Percentiles rank a stretch among this genome's conserved stretches.
phyloP scores from a whole-genome alignment of 1,139 yeast genomes.

The Geotrichum reessii region DNA sequence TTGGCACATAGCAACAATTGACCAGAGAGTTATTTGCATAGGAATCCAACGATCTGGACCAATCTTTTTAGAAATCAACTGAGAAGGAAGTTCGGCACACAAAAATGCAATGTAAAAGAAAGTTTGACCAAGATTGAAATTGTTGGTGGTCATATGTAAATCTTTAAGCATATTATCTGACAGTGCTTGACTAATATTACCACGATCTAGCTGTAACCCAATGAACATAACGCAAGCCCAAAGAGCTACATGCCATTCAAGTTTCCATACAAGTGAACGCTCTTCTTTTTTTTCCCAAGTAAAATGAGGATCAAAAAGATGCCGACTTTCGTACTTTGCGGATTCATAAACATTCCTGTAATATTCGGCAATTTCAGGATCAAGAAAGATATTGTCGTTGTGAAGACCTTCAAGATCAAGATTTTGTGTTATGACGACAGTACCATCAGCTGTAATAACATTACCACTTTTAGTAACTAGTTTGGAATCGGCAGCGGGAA shows the following conservation, averaged over 20 bases:
- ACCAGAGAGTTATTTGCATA: constrained; percentile 47
- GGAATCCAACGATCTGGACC: constrained; percentile 57
- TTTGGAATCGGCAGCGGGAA: constrained; percentile 1
- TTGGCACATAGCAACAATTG: constrained; percentile 46
- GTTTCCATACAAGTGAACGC: constrained; percentile 38
- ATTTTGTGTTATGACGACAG: constrained; percentile 15
- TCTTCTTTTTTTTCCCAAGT: constrained; percentile 48
- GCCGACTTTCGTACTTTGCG: constrained; percentile 43
- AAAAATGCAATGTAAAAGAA: constrained; percentile 43
- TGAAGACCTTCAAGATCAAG: not conserved
- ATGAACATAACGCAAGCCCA: constrained; percentile 47
- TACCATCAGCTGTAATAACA: constrained; percentile 23
- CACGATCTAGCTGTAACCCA: constrained; percentile 49
- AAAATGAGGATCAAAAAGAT: constrained; percentile 44
- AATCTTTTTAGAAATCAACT: constrained; percentile 45
- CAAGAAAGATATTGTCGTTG: constrained; percentile 27
- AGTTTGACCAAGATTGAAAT: constrained; percentile 47
- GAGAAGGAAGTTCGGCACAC: constrained; percentile 50
- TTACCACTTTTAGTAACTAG: constrained; percentile 22
- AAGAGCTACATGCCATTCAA: constrained; percentile 42
- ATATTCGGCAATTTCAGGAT: constrained; percentile 42
- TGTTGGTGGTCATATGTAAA: constrained; percentile 43
- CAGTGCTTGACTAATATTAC: constrained; percentile 47
- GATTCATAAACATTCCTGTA: constrained; percentile 42
- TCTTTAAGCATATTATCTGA: constrained; percentile 47